phyloP scores from a whole-genome alignment of 2,329 filamentous ascomycete species.

The Xylaria sp. region DNA sequence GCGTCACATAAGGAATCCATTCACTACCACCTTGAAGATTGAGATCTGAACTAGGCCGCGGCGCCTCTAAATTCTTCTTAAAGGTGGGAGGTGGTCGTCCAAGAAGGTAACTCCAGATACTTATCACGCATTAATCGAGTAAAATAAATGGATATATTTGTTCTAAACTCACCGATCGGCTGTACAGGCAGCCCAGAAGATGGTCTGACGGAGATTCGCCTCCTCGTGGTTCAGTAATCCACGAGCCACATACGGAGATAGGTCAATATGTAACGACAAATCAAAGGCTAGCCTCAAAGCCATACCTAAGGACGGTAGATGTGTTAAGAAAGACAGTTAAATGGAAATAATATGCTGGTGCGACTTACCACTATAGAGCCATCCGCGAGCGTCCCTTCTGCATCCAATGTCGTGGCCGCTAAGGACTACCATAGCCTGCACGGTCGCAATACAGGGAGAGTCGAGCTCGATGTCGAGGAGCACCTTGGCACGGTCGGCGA shows the following conservation, averaged over 20 bases:
- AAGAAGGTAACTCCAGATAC: constrained; percentile 2
- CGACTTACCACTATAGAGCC: constrained; percentile 8
- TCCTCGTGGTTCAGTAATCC: not conserved
- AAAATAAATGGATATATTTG: not conserved
- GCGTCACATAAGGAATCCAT: constrained; percentile 3
- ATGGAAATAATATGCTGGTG: not conserved
- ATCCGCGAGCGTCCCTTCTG: constrained; percentile 12
- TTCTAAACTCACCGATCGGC: constrained; percentile 1
- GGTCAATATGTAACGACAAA: not conserved
- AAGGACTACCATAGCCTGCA: not conserved
- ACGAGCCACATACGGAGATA: not conserved
- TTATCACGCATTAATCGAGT: not conserved
- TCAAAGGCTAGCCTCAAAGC: not conserved
- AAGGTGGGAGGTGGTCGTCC: constrained; percentile 1
- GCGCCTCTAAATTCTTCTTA: not conserved
- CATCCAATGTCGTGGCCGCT: constrained; percentile 9
- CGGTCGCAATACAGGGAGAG: not conserved
- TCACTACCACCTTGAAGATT: not conserved
- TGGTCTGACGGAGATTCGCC: not conserved
- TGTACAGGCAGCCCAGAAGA: constrained; percentile 4
- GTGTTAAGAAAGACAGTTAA: not conserved
- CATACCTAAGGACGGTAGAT: not conserved
- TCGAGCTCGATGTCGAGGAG: constrained; percentile 5
- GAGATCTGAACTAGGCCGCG: not conserved
- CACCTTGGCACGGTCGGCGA: constrained; percentile 5